Conservation (phyloP, 2,329 filamentous ascomycete genomes). For the Phyllosticta citrichinensis region DNA sequence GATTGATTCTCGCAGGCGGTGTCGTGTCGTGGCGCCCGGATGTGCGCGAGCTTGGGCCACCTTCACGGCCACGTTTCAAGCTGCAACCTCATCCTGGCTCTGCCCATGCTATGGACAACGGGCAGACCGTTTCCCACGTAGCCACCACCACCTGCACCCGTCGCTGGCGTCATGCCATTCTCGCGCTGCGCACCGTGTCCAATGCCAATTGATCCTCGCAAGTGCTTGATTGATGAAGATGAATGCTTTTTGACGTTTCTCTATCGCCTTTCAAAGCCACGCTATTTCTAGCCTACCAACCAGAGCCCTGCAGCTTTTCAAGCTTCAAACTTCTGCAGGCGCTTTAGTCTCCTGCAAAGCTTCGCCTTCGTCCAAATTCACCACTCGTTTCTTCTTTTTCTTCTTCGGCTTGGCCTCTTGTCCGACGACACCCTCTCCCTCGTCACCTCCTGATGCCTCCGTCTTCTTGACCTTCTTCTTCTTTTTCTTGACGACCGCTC, state of each 20-base stretch:
- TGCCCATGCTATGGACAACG: neutral
- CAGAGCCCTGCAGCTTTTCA: neutral
- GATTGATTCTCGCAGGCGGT: neutral
- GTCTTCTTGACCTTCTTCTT: constrained; percentile 31
- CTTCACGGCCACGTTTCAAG: constrained; percentile 9
- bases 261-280: neutral
- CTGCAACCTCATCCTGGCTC: neutral
- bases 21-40: constrained; percentile 1
- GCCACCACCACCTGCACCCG: neutral
- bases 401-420: constrained; percentile 23
- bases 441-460: constrained; percentile 13
- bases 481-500: constrained; percentile 23
- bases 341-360: neutral
- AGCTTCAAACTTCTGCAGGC: neutral
- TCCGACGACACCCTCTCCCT: constrained; percentile 4
- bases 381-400: constrained; percentile 31
- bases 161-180: neutral
- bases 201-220: neutral
- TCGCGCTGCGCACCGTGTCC: neutral
- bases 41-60: constrained; percentile 6
- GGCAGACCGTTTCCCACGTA: neutral
- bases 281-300: neutral
- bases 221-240: neutral
- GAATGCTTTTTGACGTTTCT: neutral
- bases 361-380: constrained; percentile 12